These are phyloP conservation scores for Anthoceros angustus DNA, from an alignment of 225 moss, liverwort and hornwort genomes.

Conservation along the genomic window DNA sequence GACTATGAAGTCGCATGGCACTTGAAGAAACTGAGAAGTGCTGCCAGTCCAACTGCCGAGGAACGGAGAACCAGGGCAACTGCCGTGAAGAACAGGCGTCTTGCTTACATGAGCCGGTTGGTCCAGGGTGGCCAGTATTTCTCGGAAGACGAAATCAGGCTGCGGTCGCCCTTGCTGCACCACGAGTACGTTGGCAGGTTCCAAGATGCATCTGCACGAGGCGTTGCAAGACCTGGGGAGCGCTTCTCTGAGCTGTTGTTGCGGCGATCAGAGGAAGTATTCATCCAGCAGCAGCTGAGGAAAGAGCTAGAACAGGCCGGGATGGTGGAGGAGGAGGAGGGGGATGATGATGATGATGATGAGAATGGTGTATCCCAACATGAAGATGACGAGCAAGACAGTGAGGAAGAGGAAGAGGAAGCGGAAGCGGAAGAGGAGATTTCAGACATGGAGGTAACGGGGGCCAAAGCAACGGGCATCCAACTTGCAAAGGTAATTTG, in stretches of 20 bases:
- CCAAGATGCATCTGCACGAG: conserved; percentile 38
- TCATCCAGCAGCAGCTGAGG: conserved; percentile 31
- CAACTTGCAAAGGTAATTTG: not conserved
- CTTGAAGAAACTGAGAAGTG: conserved; percentile 34
- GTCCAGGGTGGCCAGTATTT: conserved; percentile 51
- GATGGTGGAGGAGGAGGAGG: conserved; percentile 36
- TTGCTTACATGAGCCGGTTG: conserved; percentile 52
- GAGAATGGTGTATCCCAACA: not conserved
- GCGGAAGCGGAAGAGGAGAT: not conserved
- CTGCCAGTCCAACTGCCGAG: conserved; percentile 36
- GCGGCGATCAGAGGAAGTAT: conserved; percentile 42
- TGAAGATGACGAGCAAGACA: not conserved
- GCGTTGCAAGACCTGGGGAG: conserved; percentile 37
- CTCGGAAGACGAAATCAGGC: conserved; percentile 48
- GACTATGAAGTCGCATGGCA: conserved; percentile 63
- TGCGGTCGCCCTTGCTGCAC: conserved; percentile 47
- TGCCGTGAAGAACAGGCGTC: conserved; percentile 38
- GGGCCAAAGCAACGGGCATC: not conserved
- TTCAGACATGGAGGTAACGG: not conserved
- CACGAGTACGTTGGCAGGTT: conserved; percentile 33
- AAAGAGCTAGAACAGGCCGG: conserved; percentile 46
- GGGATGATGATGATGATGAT: not conserved
- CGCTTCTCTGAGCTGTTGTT: conserved; percentile 41
- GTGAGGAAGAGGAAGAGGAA: not conserved
- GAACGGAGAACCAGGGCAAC: conserved; percentile 40